phyloP scores from a whole-genome alignment of 208 protist species.

The Trypanosoma mega region DNA sequence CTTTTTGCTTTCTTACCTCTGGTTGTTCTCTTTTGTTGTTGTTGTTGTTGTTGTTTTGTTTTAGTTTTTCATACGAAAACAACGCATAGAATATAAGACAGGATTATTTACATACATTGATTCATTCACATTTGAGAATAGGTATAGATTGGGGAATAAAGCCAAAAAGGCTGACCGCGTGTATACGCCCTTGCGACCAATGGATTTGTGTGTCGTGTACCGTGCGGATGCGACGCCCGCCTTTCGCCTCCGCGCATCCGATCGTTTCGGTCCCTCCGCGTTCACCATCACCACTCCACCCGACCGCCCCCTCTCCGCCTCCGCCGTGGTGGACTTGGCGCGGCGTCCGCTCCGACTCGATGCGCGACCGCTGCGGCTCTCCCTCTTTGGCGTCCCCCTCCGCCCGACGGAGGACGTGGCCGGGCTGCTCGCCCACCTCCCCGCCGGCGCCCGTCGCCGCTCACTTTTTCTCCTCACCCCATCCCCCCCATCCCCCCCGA shows the following conservation, averaged over 20 bases:
- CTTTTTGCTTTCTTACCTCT: background rate
- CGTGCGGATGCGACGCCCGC: background rate
- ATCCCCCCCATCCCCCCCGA: no score
- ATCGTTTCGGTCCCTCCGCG: background rate
- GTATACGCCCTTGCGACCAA: no score
- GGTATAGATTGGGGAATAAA: no score
- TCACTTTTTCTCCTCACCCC: constrained; percentile 19
- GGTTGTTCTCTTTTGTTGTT: background rate
- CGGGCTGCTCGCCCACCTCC: background rate
- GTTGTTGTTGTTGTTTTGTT: background rate
- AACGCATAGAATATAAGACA: no score
- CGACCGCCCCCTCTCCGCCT: background rate
- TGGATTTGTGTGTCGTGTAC: no score
- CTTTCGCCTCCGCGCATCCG: background rate
- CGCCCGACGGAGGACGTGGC: constrained; percentile 7
- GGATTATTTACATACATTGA: no score
- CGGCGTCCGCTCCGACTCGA: background rate
- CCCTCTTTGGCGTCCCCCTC: constrained; percentile 12
- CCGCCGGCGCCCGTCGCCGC: constrained; percentile 4
- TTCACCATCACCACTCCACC: background rate
- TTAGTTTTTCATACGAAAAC: background rate
- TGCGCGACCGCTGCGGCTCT: constrained; percentile 11
- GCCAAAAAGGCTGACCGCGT: no score
- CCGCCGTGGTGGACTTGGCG: background rate
- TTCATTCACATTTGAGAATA: no score